These are phyloP conservation scores for Cercophora sp. DNA, from an alignment of 495 filamentous ascomycete species.

Conservation along the genomic window DNA sequence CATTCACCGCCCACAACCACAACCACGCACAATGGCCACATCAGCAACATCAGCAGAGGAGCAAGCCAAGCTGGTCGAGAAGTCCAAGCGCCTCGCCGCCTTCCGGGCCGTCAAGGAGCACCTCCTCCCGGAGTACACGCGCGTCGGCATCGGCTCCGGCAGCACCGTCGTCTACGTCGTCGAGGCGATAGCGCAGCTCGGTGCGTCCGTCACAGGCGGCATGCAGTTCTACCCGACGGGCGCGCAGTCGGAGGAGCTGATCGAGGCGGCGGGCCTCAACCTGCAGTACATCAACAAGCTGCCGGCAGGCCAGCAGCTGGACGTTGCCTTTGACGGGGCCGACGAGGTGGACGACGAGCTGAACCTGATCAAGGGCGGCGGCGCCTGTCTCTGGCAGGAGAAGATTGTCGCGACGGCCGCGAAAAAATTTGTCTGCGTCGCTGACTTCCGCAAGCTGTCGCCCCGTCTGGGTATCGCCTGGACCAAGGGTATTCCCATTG, in stretches of 20 bases:
- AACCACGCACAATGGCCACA: conserved; percentile 17
- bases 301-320: conserved; percentile 47
- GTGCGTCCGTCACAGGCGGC: conserved; percentile 51
- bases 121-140: conserved; percentile 65
- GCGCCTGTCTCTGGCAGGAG: conserved; percentile 95
- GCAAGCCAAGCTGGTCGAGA: conserved; percentile 55
- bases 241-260: conserved; percentile 80
- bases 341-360: conserved; percentile 94
- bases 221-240: conserved; percentile 90
- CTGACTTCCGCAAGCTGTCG: conserved; percentile 85
- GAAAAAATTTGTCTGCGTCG: conserved; percentile 88
- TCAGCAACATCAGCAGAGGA: conserved; percentile 17
- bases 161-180: conserved; percentile 95
- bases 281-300: conserved; percentile 77
- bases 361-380: conserved; percentile 96
- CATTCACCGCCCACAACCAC: too few relatives aligned
- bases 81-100: conserved; percentile 80
- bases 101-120: conserved; percentile 79
- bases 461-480: conserved; percentile 72
- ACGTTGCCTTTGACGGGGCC: conserved; percentile 90
- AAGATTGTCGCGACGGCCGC: conserved; percentile 87
- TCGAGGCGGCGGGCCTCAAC: conserved; percentile 68
- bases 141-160: conserved; percentile 90
- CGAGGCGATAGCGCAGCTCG: conserved; percentile 78
- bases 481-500: conserved; percentile 78